Conservation (phyloP, 108 stramenopile species). For the Cyclotella sp. region DNA sequence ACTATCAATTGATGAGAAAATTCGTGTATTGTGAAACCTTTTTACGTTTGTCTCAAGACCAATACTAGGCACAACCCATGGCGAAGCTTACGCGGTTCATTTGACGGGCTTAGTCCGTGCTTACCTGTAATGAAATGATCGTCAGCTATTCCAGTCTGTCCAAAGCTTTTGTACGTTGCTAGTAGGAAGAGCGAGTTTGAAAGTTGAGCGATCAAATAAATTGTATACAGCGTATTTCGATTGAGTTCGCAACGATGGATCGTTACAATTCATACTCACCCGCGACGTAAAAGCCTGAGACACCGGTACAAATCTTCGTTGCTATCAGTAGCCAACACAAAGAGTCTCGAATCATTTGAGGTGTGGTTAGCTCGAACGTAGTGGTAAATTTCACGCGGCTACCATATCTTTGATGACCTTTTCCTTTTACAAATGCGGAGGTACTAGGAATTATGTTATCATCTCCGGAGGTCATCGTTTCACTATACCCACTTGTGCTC, state of each 20-base stretch:
- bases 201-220: background rate
- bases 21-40: background rate
- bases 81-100: too few species aligned
- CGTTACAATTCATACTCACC: background rate
- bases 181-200: background rate
- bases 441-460: background rate
- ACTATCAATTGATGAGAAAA: slow-evolving; percentile 10
- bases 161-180: slow-evolving; percentile 52
- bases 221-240: background rate
- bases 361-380: slow-evolving; percentile 40
- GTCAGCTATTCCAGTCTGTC: slow-evolving; percentile 31
- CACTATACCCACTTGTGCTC: slow-evolving; percentile 9
- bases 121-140: slow-evolving; percentile 48
- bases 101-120: too few species aligned
- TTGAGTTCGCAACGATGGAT: background rate
- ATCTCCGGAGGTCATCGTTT: slow-evolving; percentile 14
- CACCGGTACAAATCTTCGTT: slow-evolving; percentile 40
- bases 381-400: slow-evolving; percentile 47
- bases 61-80: background rate
- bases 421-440: slow-evolving; percentile 21
- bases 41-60: background rate
- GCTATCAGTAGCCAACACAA: slow-evolving; percentile 52
- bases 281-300: slow-evolving; percentile 44
- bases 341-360: slow-evolving; percentile 51
- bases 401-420: slow-evolving; percentile 47